A percentile compares a stretch with the other conserved stretches of the same genome.
phyloP scores from a whole-genome alignment of 23 red algal genomes.

The Gracilaria domingensis region DNA sequence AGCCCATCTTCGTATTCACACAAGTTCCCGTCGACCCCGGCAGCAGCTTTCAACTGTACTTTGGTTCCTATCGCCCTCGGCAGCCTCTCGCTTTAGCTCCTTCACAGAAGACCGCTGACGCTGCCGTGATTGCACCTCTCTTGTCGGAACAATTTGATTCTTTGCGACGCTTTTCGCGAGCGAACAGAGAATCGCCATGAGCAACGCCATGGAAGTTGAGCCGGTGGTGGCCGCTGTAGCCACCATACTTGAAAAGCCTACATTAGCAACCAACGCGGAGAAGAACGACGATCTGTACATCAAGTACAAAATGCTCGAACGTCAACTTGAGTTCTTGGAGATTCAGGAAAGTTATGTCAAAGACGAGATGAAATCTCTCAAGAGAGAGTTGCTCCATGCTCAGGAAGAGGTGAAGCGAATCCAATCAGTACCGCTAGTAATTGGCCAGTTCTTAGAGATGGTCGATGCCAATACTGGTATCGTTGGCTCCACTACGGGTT shows the following conservation, averaged over 20 bases:
- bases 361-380: conserved; percentile 97
- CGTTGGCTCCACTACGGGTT: conserved; percentile 93
- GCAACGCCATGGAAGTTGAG: conserved; percentile 71
- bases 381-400: conserved; percentile 90
- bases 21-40: neutral
- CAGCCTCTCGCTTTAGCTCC: neutral
- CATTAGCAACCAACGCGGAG: conserved; percentile 3
- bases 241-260: conserved; percentile 48
- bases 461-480: conserved; percentile 97
- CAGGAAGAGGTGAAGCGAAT: conserved; percentile 99
- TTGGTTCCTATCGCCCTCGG: neutral
- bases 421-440: conserved; percentile 98
- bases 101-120: too few species aligned
- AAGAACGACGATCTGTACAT: conserved; percentile 89
- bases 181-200: conserved; percentile 14
- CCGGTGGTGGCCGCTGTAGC: neutral
- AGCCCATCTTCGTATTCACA: neutral
- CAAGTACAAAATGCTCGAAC: conserved; percentile 83
- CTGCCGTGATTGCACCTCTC: too few species aligned
- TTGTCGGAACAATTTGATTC: too few species aligned
- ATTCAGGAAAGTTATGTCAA: conserved; percentile 99
- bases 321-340: conserved; percentile 92
- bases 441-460: conserved; percentile 98
- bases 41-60: neutral
- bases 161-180: neutral